Base-by-base conservation (phyloP, 768 basidiomycete genomes). In the Leccinum aurantiacum region DNA sequence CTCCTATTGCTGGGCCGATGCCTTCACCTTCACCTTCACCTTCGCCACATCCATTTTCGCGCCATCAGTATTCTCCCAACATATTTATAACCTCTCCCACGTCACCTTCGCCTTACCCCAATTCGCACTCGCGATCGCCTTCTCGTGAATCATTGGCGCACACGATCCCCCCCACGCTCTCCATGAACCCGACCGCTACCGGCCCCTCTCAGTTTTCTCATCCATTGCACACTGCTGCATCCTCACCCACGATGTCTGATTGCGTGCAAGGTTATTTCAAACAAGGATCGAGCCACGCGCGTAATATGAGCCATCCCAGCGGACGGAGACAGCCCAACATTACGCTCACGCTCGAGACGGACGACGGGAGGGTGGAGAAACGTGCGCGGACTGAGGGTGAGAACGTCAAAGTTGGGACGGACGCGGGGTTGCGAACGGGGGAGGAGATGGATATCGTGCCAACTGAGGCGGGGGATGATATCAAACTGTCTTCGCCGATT, bases 21-120 rank as follows among this genome's bases (percentile, higher is more conserved):
- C 65, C 58, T 13, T 72, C 71, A 0, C 69, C 72, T 1, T 74
- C 71, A 0, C 73, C 71, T 0, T 74, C 71, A 0, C 69, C 67
- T 2, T 71, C 71, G 2, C 72, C 71, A 0, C 59, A 69, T 51
- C 31, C 54, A 33, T 53, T 60, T 10, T 50, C 60, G 4, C 60
- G 59, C 4, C 63, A 57, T 7, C 71, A 52, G 11, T 59, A 74
- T 46, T 83, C 79, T 56, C 88, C 89, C 9, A 87, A 89, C 63
- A 90, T 91, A 65, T 88, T 81, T 68, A 79, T 92, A 64, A 91
- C 88, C 3, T 86, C 87, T 0, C 88, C 90, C 3, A 74, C 76
- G 0, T 79, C 81, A 3, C 69, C 82, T 22, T 76, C 76, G 5
- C 70, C 73, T 1, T 60, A 64, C 46, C 11, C 55, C 4, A 25